Base-by-base conservation (phyloP, 306 rosid genomes). In the Fragaria vesca region DNA sequence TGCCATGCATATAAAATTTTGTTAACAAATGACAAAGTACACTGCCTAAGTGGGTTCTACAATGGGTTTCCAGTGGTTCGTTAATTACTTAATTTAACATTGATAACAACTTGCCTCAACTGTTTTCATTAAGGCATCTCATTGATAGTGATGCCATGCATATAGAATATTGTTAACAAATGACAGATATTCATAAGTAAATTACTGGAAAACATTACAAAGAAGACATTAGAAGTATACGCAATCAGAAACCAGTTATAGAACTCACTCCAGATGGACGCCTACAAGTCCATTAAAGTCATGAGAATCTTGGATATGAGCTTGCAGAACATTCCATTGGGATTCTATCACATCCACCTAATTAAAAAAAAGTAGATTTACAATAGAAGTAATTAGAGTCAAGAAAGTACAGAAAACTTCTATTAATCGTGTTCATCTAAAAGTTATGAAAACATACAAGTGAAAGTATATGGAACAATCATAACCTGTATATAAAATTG, bases 311-410 rank as follows among this genome's bases (percentile, higher is more conserved):
- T 92, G 97, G 85, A 95, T 92, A 78, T 83, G 97, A 76, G 89
- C 88, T 83, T 95, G 98, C 87, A 95, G 87, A 82, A 91, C 90
- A 71, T 93, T 93, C 98, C 99, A 93, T 30, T 93, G 98, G 66
- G 97, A 91, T 91, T 95, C 99, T 84, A 93, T 91, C 55, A 95
- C 97, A 79, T 95, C 99, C 86, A 91, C 98, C 98, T 94, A 85
- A 43, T 57, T 63, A 73, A 55, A 81, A 47, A 47, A 36, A 28
- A 50, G 20, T 13, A 65, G 16, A 65, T 34, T 17, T 5, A 34
- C 0, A 1, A 34, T 38, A 36, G 36, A 43, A 20, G 52, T 58
- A 32, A 28, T 15, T 32, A 32, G 32, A 76, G 40, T 50, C 66
- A 21, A 3, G 26, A 55, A 62, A 34, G 38, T n/a, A 66, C 13